Evolutionary conservation across 805 yeast genomes (phyloP).

Genomic region (Metschnikowia picachoensis): DNA sequence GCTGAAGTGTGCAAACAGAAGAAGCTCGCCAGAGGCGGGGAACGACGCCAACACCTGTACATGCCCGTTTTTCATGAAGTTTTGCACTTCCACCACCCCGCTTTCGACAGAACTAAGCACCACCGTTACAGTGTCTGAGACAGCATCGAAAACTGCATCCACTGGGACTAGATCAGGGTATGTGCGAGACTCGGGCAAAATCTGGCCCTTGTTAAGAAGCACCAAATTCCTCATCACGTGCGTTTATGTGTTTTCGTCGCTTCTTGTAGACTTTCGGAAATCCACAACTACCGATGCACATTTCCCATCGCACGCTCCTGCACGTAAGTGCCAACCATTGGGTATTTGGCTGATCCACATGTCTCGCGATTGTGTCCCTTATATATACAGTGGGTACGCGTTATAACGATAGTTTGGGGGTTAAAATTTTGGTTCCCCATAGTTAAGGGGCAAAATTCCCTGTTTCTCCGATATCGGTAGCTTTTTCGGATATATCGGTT

Average conservation of each 20-base stretch:
- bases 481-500: no score
- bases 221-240: conserved; percentile 45
- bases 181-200: conserved; percentile 50
- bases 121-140: conserved; percentile 68
- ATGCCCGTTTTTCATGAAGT: conserved; percentile 62
- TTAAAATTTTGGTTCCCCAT: no score
- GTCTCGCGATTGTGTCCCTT: no score
- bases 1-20: conserved; percentile 64
- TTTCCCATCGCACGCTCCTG: no score
- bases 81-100: conserved; percentile 69
- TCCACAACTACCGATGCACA: no score
- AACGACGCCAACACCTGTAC: conserved; percentile 57
- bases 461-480: no score
- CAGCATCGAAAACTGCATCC: conserved; percentile 63
- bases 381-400: no score
- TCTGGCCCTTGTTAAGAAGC: conserved; percentile 50
- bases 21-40: conserved; percentile 36
- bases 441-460: no score
- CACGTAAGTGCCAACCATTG: no score
- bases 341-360: no score
- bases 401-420: no score
- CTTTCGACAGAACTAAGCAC: conserved; percentile 53
- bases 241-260: neutral
- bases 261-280: no score
- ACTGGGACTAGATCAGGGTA: conserved; percentile 62